Percentiles rank a stretch among this genome's conserved stretches.
Conservation (phyloP, 305 asterid species). For the Fraxinus sp. region DNA sequence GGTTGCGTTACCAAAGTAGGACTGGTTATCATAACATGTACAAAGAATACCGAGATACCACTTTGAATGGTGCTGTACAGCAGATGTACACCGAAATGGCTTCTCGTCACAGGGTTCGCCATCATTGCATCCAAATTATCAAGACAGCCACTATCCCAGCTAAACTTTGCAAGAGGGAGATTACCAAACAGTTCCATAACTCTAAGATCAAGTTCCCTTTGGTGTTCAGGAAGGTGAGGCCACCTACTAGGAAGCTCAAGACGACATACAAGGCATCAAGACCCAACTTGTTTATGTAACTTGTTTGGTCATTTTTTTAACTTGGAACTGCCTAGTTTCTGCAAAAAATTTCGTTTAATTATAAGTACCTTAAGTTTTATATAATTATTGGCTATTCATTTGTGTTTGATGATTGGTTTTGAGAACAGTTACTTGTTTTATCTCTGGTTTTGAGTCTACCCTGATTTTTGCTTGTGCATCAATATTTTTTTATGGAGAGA, state of each 20-base stretch:
- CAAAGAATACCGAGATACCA: slow-evolving; percentile 60
- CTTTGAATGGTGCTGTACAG: slow-evolving; percentile 53
- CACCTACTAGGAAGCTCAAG: slow-evolving; percentile 56
- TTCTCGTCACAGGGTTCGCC: slow-evolving; percentile 56
- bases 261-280: slow-evolving; percentile 52
- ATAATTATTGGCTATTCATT: not conserved
- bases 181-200: slow-evolving; percentile 53
- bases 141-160: slow-evolving; percentile 57
- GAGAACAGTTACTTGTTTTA: not conserved
- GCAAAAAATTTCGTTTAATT: not conserved
- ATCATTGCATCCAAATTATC: slow-evolving; percentile 56
- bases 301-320: not conserved
- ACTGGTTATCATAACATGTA: slow-evolving; percentile 90
- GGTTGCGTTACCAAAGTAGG: slow-evolving; percentile 84
- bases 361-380: not conserved
- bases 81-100: slow-evolving; percentile 69
- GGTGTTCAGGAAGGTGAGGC: slow-evolving; percentile 52
- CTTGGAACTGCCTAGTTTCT: not conserved
- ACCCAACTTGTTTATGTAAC: slow-evolving; percentile 55
- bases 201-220: slow-evolving; percentile 54
- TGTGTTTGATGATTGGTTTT: not conserved
- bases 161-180: slow-evolving; percentile 61
- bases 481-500: not conserved
- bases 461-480: not conserved
- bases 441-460: not conserved